Conservation (phyloP, 768 basidiomycete genomes). For the Lyophyllum decastes region DNA sequence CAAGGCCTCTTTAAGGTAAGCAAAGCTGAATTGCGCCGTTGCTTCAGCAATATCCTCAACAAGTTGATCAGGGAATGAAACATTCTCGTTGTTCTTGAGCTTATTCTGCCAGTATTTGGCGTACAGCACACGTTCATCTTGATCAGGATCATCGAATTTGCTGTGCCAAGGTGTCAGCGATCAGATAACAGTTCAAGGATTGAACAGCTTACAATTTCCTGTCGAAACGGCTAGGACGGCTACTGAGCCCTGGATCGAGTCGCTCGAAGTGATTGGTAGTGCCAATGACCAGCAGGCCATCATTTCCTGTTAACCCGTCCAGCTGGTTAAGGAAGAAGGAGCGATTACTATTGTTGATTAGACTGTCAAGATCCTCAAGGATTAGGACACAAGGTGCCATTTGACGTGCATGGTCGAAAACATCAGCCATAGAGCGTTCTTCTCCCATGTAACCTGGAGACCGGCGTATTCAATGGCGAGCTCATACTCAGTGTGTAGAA, state of each 20-base stretch:
- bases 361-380: conserved; percentile 65
- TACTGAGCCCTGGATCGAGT: conserved; percentile 76
- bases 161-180: conserved; percentile 33
- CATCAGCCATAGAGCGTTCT: conserved; percentile 62
- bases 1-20: conserved; percentile 91
- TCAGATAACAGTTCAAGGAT: not conserved
- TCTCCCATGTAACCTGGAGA: conserved; percentile 58
- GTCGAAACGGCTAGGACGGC: conserved; percentile 82
- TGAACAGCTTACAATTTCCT: conserved; percentile 69
- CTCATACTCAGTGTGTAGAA: not conserved
- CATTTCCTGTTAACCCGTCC: conserved; percentile 78
- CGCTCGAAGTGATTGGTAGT: conserved; percentile 85
- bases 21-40: conserved; percentile 78
- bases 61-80: conserved; percentile 69
- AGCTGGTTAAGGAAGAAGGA: conserved; percentile 90
- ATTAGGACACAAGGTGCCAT: conserved; percentile 66
- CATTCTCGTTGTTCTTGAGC: conserved; percentile 57
- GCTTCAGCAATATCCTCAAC: conserved; percentile 56
- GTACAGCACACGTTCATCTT: conserved; percentile 66
- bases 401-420: conserved; percentile 76
- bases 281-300: conserved; percentile 76
- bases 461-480: not conserved
- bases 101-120: conserved; percentile 82
- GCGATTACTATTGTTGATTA: conserved; percentile 76
- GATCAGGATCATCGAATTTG: conserved; percentile 70